Evolutionary conservation across 2,329 filamentous ascomycete species (phyloP), one percentile per base, ranked within the genome.

Genomic region (Pseudogymnoascus destructans): DNA sequence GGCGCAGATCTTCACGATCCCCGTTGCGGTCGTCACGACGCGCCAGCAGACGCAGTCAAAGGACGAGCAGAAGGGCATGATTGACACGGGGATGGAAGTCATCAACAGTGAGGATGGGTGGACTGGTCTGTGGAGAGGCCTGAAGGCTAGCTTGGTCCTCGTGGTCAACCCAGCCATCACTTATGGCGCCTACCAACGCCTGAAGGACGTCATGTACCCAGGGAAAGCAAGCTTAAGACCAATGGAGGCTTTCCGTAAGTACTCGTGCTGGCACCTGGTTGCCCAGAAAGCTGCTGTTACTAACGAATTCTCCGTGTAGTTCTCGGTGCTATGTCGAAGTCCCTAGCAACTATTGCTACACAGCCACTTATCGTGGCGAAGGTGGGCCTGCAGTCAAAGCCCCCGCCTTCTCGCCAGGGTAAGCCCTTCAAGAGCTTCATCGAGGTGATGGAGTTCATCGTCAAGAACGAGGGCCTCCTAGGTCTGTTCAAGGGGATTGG

Each of bases 351-450:
- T 0, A 84, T 98, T 63, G 84, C 79, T 58, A 98, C 93, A 6
- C 93, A 98, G 70, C 93, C 93, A 11, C 78, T 98, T 58, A 98
- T 98, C 66, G 92, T 98, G 61, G 93, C 93, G 62, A 98, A 98
- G 75, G 93, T 98, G 61, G 91, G 93, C 57, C 77, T 98, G 60
- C 93, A 98, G 72, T 96, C 91, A 25, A 90, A 87, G 66, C 93
- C 93, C 19, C 93, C 93, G 0, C 83, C 90, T 61, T 79, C 82
- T 19, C 82, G 91, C 57, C 79, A 90, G 62, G 92, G 91, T 61
- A 95, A 92, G 73, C 90, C 89, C 0, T 98, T 98, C 75, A 91
- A 89, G 71, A 87, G 84, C 62, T 98, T 98, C 65, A 74, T 86
- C 57, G 93, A 98, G 71, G 93, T 98, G 27, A 95, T 98, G 89